phyloP scores from a whole-genome alignment of 2,329 filamentous ascomycete species.

The Fonsecaea nubica region DNA sequence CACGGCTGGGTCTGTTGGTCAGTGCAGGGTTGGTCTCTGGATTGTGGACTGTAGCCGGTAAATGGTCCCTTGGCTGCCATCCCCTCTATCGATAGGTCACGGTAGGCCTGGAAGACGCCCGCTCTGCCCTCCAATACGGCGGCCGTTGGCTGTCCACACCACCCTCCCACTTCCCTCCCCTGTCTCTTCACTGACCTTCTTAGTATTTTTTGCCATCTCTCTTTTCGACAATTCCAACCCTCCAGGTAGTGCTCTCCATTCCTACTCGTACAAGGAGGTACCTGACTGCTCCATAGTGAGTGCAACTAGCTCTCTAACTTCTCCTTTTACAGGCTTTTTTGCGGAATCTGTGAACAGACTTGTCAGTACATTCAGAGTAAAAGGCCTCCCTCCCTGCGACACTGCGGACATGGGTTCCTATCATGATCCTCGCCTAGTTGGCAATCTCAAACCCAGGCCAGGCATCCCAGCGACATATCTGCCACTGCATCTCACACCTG shows the following conservation, averaged over 20 bases:
- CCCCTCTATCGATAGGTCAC: constrained; percentile 16
- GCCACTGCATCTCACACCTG: constrained; percentile 5
- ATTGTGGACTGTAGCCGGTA: not conserved
- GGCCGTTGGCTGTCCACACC: constrained; percentile 4
- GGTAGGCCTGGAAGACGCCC: not conserved
- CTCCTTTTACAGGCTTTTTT: not conserved
- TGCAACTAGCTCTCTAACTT: not conserved
- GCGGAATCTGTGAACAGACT: not conserved
- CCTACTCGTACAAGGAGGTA: not conserved
- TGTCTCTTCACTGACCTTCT: not conserved
- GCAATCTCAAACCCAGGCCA: not conserved
- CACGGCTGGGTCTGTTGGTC: not conserved
- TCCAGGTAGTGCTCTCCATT: not conserved
- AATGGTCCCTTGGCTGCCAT: not conserved
- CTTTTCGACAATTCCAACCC: not conserved
- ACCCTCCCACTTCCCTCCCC: not conserved
- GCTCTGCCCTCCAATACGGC: not conserved
- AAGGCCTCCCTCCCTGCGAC: not conserved
- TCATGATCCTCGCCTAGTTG: not conserved
- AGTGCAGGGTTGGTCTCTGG: not conserved
- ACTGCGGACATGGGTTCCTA: not conserved
- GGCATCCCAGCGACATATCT: not conserved
- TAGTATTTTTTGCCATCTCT: not conserved
- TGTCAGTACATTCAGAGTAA: too few species aligned
- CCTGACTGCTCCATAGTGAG: not conserved